Conservation (phyloP, 805 yeast species). For the Kurtzmaniella fragi region DNA sequence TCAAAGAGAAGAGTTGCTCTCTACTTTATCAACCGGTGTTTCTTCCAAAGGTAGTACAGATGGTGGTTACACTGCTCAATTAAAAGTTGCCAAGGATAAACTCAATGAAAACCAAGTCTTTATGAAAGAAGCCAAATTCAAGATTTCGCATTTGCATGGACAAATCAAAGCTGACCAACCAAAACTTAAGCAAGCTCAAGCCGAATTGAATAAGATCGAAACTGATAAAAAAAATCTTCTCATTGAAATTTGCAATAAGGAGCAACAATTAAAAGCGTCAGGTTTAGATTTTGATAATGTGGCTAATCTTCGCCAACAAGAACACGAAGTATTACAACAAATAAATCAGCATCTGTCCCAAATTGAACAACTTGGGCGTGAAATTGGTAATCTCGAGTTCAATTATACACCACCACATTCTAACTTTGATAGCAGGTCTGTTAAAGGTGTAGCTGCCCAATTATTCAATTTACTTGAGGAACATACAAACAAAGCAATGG, state of each 20-base stretch:
- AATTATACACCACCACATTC: slow-evolving; percentile 61
- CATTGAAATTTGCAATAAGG: slow-evolving; percentile 31
- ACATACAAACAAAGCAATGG: slow-evolving; percentile 61
- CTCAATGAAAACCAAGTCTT: slow-evolving; percentile 49
- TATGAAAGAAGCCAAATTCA: slow-evolving; percentile 56
- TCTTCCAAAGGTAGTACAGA: slow-evolving; percentile 72
- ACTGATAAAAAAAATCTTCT: slow-evolving; percentile 41
- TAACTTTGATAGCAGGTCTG: slow-evolving; percentile 54
- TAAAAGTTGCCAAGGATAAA: slow-evolving; percentile 56
- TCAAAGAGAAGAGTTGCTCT: slow-evolving; percentile 71
- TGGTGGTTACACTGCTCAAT: slow-evolving; percentile 73
- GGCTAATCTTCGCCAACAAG: slow-evolving; percentile 42
- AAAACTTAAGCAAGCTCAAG: slow-evolving; percentile 48
- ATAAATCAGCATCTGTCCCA: slow-evolving; percentile 41
- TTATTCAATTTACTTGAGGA: slow-evolving; percentile 59
- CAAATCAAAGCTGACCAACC: slow-evolving; percentile 47
- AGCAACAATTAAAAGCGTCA: slow-evolving; percentile 36
- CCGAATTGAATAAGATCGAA: slow-evolving; percentile 38
- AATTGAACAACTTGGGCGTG: slow-evolving; percentile 53
- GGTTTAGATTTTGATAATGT: slow-evolving; percentile 54
- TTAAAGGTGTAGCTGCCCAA: slow-evolving; percentile 88
- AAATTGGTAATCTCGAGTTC: slow-evolving; percentile 71
- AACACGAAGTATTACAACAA: slow-evolving; percentile 39
- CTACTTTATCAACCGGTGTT: slow-evolving; percentile 84
- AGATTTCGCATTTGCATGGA: slow-evolving; percentile 49